A percentile compares a stretch with the other conserved stretches of the same genome.
These are phyloP conservation scores for Acacia melanoxylon DNA, from an alignment of 306 rosid species.

Conservation along the genomic window DNA sequence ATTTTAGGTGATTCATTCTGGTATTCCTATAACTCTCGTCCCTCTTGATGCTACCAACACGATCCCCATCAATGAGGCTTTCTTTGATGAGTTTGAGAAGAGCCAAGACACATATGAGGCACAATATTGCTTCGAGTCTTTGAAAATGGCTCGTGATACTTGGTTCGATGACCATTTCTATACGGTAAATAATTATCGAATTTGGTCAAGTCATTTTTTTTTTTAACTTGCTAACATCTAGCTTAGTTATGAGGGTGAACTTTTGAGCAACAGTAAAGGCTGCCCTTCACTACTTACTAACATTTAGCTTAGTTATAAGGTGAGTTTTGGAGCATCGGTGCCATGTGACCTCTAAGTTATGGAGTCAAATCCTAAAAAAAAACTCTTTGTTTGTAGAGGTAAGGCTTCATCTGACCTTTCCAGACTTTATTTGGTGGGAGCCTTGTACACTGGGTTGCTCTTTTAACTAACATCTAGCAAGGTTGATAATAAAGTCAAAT, in stretches of 20 bases:
- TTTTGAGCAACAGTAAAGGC: too few relatives aligned
- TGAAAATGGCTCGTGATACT: constrained; percentile 82
- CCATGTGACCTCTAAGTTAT: too few relatives aligned
- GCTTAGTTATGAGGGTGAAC: too few relatives aligned
- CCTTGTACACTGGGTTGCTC: fast-evolving
- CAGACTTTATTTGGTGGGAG: too few relatives aligned
- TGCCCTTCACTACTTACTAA: too few relatives aligned
- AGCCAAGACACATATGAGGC: constrained; percentile 78
- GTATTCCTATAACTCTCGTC: constrained; percentile 81
- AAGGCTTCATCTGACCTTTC: too few relatives aligned
- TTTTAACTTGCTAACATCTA: neutral
- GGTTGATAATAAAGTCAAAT: neutral
- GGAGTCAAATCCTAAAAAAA: too few relatives aligned
- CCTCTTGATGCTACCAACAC: constrained; percentile 96
- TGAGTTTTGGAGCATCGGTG: too few relatives aligned
- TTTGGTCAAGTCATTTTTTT: neutral
- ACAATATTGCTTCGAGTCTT: constrained; percentile 72
- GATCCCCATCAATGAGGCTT: constrained; percentile 64
- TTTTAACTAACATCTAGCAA: neutral
- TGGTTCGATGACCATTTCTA: constrained; percentile 69
- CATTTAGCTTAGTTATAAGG: too few relatives aligned
- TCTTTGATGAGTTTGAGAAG: constrained; percentile 69
- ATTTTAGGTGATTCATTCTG: constrained; percentile 88
- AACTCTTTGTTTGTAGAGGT: too few relatives aligned
- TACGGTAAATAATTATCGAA: constrained; percentile 47